Conservation (phyloP, 2,329 filamentous ascomycete species). For the Ceratocystis colombiana region DNA sequence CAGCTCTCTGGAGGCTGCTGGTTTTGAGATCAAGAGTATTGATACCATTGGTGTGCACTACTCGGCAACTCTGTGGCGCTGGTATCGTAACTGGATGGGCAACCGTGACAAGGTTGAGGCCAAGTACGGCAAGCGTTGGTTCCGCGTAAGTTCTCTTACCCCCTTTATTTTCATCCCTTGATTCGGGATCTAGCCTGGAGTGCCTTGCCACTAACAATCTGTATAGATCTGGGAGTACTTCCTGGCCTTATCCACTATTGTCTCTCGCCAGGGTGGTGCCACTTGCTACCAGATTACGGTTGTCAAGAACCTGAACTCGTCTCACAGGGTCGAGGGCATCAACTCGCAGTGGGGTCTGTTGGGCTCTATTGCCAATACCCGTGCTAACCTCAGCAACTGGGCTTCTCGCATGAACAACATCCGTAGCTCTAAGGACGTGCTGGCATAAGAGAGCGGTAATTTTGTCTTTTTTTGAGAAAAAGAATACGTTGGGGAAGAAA, state of each 20-base stretch:
- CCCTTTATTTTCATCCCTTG: not conserved
- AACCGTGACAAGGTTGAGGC: constrained; percentile 86
- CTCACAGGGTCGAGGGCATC: constrained; percentile 69
- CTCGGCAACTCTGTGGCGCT: constrained; percentile 90
- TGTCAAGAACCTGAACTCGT: constrained; percentile 84
- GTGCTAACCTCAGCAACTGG: constrained; percentile 32
- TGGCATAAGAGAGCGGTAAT: constrained; percentile 17
- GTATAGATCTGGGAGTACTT: constrained; percentile 87
- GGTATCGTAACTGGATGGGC: constrained; percentile 97
- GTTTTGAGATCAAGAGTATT: constrained; percentile 71
- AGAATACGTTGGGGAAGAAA: not conserved
- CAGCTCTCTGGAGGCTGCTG: constrained; percentile 71
- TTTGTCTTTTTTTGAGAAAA: constrained; percentile 11
- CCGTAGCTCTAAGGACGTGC: constrained; percentile 20
- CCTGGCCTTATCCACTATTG: constrained; percentile 75
- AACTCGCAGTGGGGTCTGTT: constrained; percentile 56
- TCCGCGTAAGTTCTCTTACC: constrained; percentile 54
- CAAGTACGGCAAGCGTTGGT: constrained; percentile 95
- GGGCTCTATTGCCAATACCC: constrained; percentile 43
- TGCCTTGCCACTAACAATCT: constrained; percentile 19
- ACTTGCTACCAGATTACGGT: constrained; percentile 80
- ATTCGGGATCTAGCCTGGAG: not conserved
- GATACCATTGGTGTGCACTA: constrained; percentile 97
- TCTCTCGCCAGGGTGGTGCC: constrained; percentile 70
- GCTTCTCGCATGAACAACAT: constrained; percentile 25